These are phyloP conservation scores for Coelastrella sp. DNA, from an alignment of 139 green algal genomes.

Conservation along the genomic window DNA sequence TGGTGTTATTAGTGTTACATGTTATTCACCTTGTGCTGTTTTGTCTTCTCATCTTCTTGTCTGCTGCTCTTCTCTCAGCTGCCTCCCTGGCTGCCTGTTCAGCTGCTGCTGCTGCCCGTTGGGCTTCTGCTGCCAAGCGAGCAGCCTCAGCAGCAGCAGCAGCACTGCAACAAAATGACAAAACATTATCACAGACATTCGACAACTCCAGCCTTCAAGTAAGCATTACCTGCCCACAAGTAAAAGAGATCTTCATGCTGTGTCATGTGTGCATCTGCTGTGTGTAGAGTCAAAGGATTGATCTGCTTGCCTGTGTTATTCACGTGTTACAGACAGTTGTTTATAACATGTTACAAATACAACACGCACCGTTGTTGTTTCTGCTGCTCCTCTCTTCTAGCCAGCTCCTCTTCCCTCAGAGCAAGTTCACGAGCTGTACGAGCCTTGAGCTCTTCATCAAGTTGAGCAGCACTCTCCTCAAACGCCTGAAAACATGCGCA, in stretches of 20 bases:
- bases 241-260: too few species aligned
- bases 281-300: too few species aligned
- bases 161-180: constrained; percentile 32
- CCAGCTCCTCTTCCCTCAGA: constrained; percentile 11
- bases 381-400: constrained; percentile 24
- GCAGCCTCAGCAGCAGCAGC: constrained; percentile 33
- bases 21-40: constrained; percentile 1
- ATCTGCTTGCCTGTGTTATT: too few species aligned
- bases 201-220: too few species aligned
- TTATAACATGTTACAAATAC: too few species aligned
- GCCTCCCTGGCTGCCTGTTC: constrained; percentile 11
- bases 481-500: constrained; percentile 49
- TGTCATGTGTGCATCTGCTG: too few species aligned
- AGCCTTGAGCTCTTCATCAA: constrained; percentile 52
- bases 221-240: too few species aligned
- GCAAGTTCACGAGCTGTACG: constrained; percentile 42
- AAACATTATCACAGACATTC: background rate
- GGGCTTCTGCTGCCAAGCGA: background rate
- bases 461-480: constrained; percentile 45
- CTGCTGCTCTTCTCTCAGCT: constrained; percentile 28
- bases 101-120: constrained; percentile 14
- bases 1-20: too few species aligned
- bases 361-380: constrained; percentile 13
- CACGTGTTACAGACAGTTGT: too few species aligned
- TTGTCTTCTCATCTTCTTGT: background rate